Percentiles rank a stretch among this genome's conserved stretches.
These are phyloP conservation scores for Rhodotorula graminis DNA, from an alignment of 768 basidiomycete species.

Conservation along the genomic window DNA sequence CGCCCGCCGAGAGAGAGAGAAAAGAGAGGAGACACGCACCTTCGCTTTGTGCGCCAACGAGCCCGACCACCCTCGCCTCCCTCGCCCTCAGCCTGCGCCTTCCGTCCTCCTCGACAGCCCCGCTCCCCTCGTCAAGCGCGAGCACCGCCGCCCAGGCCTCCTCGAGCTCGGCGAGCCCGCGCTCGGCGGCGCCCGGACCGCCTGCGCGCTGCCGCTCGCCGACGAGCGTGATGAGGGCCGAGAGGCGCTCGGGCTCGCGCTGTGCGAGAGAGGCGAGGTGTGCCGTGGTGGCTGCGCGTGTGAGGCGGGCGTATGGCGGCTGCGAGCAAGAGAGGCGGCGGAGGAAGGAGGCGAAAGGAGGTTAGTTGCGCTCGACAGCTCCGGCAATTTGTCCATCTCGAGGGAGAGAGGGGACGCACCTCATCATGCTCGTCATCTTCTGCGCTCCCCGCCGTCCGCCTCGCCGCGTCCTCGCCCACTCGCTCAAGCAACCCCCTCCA, in stretches of 20 bases:
- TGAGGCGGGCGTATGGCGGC: background rate
- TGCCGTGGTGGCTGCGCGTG: background rate
- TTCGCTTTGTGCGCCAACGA: background rate
- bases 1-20: background rate
- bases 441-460: background rate
- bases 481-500: background rate
- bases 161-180: slow-evolving; percentile 7
- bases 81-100: background rate
- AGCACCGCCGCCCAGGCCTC: slow-evolving; percentile 5
- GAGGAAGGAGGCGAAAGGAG: too few species aligned
- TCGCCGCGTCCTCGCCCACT: background rate
- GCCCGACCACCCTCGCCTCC: slow-evolving; percentile 2
- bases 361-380: too few species aligned
- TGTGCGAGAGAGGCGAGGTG: background rate
- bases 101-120: background rate
- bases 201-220: background rate
- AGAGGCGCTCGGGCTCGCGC: background rate
- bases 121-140: background rate
- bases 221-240: background rate
- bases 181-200: background rate
- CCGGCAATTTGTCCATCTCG: too few species aligned
- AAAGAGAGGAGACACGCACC: background rate
- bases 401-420: background rate
- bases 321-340: background rate
- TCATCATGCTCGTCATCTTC: background rate